Conservation (phyloP, 2,329 filamentous ascomycete species). For the Chrysoporthe cubensis region DNA sequence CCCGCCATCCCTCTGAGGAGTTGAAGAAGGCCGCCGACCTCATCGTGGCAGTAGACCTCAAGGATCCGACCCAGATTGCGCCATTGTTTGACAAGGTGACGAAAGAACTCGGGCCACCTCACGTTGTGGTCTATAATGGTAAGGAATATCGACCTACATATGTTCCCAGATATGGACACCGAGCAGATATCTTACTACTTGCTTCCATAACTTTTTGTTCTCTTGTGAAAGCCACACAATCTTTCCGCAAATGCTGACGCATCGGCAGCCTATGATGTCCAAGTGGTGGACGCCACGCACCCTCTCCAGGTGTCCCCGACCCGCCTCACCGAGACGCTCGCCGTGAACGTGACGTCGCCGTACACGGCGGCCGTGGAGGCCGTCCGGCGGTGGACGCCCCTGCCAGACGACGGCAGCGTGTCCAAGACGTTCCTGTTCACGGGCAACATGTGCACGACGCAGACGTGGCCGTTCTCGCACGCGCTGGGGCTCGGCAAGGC, state of each 20-base stretch:
- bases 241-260: not conserved
- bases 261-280: constrained; percentile 9
- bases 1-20: constrained; percentile 39
- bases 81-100: constrained; percentile 45
- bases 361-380: constrained; percentile 20
- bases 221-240: not conserved
- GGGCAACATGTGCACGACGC: constrained; percentile 23
- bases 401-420: constrained; percentile 12
- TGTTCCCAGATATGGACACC: too few relatives aligned
- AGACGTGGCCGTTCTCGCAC: constrained; percentile 5
- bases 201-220: not conserved
- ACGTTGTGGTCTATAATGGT: constrained; percentile 50
- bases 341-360: constrained; percentile 12
- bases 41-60: constrained; percentile 42
- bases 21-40: constrained; percentile 36
- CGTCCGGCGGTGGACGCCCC: constrained; percentile 15
- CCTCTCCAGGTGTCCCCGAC: constrained; percentile 7
- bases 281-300: not conserved
- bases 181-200: not conserved
- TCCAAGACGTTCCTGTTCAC: constrained; percentile 20
- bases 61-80: constrained; percentile 40
- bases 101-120: constrained; percentile 40
- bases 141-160: not conserved
- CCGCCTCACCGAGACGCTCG: constrained; percentile 12
- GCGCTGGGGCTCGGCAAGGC: constrained; percentile 19